Percentiles rank a stretch among this genome's conserved stretches.
Evolutionary conservation across 169 alveolate genomes (phyloP).

Genomic region (Cryptosporidium felis): DNA sequence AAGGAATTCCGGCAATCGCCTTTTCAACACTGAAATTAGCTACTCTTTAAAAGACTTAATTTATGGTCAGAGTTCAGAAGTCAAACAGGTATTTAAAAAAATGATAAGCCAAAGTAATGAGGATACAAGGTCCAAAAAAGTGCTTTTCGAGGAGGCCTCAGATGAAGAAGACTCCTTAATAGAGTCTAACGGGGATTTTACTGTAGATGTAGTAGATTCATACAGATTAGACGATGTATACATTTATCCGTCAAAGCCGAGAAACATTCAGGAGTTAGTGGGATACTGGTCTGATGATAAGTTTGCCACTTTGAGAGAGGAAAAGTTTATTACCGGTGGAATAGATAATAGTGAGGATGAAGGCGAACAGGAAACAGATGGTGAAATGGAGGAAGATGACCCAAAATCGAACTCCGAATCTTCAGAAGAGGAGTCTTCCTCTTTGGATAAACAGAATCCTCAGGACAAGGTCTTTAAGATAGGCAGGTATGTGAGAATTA

Average conservation of each 20-base stretch:
- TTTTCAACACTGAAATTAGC: conserved; percentile 10
- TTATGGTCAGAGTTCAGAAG: not conserved
- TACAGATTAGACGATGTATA: conserved; percentile 38
- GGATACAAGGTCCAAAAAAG: conserved; percentile 31
- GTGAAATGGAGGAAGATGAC: conserved; percentile 30
- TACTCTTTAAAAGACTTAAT: conserved; percentile 39
- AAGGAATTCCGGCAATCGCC: conserved; percentile 37
- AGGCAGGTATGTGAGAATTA: conserved; percentile 91
- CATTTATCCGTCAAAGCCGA: conserved; percentile 42
- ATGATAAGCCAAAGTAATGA: conserved; percentile 35
- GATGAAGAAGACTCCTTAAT: conserved; percentile 14
- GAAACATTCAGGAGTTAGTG: not conserved
- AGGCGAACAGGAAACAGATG: conserved; percentile 51
- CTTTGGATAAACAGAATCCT: not conserved
- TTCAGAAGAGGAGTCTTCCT: conserved; percentile 78
- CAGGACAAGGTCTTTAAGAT: conserved; percentile 75
- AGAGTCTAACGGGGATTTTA: not conserved
- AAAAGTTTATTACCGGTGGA: conserved; percentile 76
- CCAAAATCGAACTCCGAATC: conserved; percentile 81
- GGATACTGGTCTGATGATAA: conserved; percentile 26
- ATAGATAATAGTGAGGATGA: conserved; percentile 74
- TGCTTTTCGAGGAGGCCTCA: conserved; percentile 34
- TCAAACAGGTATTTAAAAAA: not conserved
- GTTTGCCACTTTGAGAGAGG: not conserved
- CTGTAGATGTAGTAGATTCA: conserved; percentile 1